These are phyloP conservation scores for Plasmodium cynomolgi DNA, from an alignment of 169 alveolate genomes.

Conservation along the genomic window DNA sequence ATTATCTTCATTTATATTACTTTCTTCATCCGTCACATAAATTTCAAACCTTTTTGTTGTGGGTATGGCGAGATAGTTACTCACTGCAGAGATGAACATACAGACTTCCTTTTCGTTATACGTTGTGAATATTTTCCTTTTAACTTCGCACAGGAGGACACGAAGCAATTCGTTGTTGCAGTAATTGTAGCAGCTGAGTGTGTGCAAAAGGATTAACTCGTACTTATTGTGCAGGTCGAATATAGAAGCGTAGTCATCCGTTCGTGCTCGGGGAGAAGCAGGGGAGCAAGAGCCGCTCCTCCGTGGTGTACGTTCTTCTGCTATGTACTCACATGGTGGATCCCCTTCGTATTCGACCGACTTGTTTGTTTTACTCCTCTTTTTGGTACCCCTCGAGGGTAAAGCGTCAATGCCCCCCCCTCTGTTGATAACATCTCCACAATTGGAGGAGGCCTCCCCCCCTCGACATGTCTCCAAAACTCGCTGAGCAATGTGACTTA, in stretches of 20 bases:
- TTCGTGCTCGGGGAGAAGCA: not conserved
- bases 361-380: not conserved
- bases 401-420: not conserved
- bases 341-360: not conserved
- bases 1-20: constrained; percentile 17
- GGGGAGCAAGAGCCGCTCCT: not conserved
- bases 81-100: constrained; percentile 8
- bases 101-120: constrained; percentile 60
- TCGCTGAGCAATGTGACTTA: constrained; percentile 6
- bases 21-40: constrained; percentile 9
- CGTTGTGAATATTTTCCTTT: not conserved
- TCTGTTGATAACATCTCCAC: not conserved
- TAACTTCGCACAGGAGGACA: not conserved
- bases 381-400: not conserved
- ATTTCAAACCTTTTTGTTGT: constrained; percentile 24
- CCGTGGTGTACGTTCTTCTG: not conserved
- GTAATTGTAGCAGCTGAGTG: constrained; percentile 30
- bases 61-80: constrained; percentile 9
- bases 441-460: not conserved
- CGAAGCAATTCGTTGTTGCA: constrained; percentile 24
- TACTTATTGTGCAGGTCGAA: constrained; percentile 6
- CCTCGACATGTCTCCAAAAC: not conserved
- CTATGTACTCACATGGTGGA: not conserved
- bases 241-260: not conserved
- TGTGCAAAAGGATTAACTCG: constrained; percentile 24